A percentile compares a stretch with the other conserved stretches of the same genome.
Evolutionary conservation across 2,329 filamentous ascomycete species (phyloP).

Genomic region (Trichophyton verrucosum): DNA sequence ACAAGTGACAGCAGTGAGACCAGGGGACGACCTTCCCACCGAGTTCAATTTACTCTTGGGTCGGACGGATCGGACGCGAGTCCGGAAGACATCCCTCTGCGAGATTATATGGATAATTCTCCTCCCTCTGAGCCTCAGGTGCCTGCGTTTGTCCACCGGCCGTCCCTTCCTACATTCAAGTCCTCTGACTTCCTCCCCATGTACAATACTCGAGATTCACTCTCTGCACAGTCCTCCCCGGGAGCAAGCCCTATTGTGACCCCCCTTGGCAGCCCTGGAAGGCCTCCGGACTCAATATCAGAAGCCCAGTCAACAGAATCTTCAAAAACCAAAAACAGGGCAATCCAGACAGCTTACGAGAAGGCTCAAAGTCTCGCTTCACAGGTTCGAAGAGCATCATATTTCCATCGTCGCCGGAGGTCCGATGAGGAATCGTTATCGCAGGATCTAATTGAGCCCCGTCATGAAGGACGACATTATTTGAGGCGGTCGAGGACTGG

Average conservation of each 20-base stretch:
- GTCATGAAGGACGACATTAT: not conserved
- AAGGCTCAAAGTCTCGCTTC: slow-evolving; percentile 25
- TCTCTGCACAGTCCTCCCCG: not conserved
- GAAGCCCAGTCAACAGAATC: not conserved
- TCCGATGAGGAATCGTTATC: slow-evolving; percentile 1
- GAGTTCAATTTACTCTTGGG: slow-evolving; percentile 8
- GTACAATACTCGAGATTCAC: not conserved
- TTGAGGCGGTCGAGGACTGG: not conserved
- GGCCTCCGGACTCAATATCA: not conserved
- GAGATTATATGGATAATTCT: not conserved
- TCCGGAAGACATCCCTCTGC: not conserved
- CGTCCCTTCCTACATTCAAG: not conserved
- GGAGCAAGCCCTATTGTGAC: not conserved
- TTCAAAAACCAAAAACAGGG: slow-evolving; percentile 19
- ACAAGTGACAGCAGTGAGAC: not conserved
- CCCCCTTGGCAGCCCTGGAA: not conserved
- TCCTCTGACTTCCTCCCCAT: not conserved
- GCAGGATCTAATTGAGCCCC: not conserved
- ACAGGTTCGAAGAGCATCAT: slow-evolving; percentile 22
- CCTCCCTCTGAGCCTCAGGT: not conserved
- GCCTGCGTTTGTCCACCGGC: not conserved
- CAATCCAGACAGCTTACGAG: slow-evolving; percentile 25
- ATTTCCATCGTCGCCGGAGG: slow-evolving; percentile 7
- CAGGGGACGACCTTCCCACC: not conserved
- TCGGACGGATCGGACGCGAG: slow-evolving; percentile 1